Conservation (phyloP, 2,329 filamentous ascomycete genomes). For the Ceratocystis diversiconidia region DNA sequence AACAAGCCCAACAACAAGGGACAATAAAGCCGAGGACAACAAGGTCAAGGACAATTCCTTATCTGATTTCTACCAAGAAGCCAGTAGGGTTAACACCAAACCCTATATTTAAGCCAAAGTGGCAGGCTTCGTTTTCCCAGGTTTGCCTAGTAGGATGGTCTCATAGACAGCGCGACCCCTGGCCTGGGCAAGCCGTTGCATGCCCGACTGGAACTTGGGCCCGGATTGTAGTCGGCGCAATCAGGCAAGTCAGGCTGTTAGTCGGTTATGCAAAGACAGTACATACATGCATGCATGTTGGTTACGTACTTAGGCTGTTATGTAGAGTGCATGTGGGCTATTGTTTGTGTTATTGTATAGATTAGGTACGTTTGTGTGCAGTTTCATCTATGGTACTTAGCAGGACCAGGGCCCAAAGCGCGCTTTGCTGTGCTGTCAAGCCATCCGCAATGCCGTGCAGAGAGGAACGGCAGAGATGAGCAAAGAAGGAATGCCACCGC, state of each 20-base stretch:
- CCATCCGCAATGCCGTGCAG: no score
- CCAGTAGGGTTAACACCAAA: neutral
- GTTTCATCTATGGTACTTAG: no score
- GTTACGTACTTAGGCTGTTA: neutral
- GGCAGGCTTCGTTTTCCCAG: neutral
- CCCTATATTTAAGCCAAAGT: neutral
- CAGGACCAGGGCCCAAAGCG: neutral
- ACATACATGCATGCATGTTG: neutral
- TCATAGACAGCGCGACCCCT: neutral
- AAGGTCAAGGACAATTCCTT: neutral
- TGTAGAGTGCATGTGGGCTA: neutral
- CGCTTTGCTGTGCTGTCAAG: neutral
- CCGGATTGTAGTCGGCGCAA: neutral
- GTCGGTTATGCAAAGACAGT: neutral
- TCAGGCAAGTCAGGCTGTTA: no score
- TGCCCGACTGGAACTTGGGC: neutral
- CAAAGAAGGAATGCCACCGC: neutral
- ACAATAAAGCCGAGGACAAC: neutral
- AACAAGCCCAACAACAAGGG: neutral
- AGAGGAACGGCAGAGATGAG: neutral
- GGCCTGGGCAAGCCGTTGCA: neutral
- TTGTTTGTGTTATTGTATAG: neutral
- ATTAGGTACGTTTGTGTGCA: no score
- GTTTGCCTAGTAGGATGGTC: neutral
- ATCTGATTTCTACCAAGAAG: neutral